Conservation (phyloP, 2,329 filamentous ascomycete genomes). For the Metarhizium anisopliae region DNA sequence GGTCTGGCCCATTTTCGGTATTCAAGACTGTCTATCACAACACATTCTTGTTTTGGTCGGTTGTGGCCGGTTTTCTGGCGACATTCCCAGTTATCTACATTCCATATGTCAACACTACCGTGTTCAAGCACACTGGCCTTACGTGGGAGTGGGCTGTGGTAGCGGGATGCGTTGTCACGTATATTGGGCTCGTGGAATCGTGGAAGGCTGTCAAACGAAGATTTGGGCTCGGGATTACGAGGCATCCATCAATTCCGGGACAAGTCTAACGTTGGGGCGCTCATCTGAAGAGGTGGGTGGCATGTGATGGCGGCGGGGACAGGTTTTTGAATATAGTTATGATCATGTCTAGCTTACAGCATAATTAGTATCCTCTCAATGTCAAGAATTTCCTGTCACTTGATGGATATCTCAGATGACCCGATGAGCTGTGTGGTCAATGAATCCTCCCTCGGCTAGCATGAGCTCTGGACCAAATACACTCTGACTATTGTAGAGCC, state of each 20-base stretch:
- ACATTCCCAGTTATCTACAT: conserved; percentile 60
- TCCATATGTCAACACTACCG: conserved; percentile 53
- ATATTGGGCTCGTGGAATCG: conserved; percentile 53
- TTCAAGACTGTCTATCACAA: conserved; percentile 59
- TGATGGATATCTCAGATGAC: no score
- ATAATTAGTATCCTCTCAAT: conserved; percentile 19
- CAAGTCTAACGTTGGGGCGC: conserved; percentile 1
- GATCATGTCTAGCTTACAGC: conserved; percentile 16
- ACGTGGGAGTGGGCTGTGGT: conserved; percentile 68
- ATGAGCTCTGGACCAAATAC: no score
- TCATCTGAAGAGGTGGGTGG: not conserved
- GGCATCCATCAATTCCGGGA: conserved; percentile 4
- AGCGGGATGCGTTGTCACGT: conserved; percentile 46
- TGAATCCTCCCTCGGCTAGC: no score
- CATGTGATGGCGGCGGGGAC: conserved; percentile 11
- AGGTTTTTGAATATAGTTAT: conserved; percentile 21
- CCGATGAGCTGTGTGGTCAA: no score
- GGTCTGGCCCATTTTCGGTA: conserved; percentile 38
- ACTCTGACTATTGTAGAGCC: no score
- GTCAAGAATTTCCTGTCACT: conserved; percentile 17
- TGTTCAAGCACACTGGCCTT: conserved; percentile 63
- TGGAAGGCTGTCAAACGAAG: conserved; percentile 63
- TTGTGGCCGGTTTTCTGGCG: conserved; percentile 48
- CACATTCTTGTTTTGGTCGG: conserved; percentile 56
- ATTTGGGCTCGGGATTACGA: conserved; percentile 25